These are phyloP conservation scores for Trichocladium uniseriatum DNA, from an alignment of 495 filamentous ascomycete species.

Conservation along the genomic window DNA sequence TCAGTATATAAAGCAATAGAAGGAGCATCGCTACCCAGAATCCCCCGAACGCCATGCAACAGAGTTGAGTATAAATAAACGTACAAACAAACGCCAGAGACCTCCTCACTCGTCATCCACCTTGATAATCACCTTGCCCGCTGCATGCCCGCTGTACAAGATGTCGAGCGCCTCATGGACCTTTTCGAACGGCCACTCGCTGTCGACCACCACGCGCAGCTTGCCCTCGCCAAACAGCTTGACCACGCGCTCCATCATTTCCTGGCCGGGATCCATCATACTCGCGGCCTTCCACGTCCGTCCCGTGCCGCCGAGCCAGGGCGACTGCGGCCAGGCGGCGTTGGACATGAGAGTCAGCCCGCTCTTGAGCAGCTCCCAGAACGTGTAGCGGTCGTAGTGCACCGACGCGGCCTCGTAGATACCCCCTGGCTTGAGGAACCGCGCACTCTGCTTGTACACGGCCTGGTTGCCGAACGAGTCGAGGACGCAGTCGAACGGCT, in stretches of 20 bases:
- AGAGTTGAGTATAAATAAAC: too few relatives aligned
- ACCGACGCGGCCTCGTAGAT: slow-evolving; percentile 28
- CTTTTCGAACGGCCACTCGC: slow-evolving; percentile 23
- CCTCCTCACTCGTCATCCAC: slow-evolving; percentile 14
- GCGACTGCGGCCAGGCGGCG: slow-evolving; percentile 20
- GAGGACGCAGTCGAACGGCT: slow-evolving; percentile 27
- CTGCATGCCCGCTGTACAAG: slow-evolving; percentile 20
- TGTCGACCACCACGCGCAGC: slow-evolving; percentile 24
- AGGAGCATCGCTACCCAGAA: too few relatives aligned
- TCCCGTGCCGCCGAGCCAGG: slow-evolving; percentile 24
- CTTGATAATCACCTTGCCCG: slow-evolving; percentile 26
- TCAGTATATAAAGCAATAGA: too few relatives aligned
- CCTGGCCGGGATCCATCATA: slow-evolving; percentile 21
- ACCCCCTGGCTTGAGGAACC: slow-evolving; percentile 25
- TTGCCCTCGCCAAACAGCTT: slow-evolving; percentile 23
- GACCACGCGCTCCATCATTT: slow-evolving; percentile 23
- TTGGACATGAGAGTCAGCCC: slow-evolving; percentile 23
- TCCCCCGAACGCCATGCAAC: too few relatives aligned
- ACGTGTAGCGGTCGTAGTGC: slow-evolving; percentile 13
- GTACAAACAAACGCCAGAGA: too few relatives aligned
- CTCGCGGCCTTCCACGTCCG: slow-evolving; percentile 20
- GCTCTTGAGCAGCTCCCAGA: slow-evolving; percentile 16
- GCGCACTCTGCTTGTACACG: slow-evolving; percentile 21
- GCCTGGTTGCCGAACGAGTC: slow-evolving; percentile 28
- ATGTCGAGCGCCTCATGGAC: slow-evolving; percentile 24